Evolutionary conservation across 2,329 filamentous ascomycete species (phyloP), one percentile per base, ranked within the genome.

Genomic region (Celoporthe dispersa): DNA sequence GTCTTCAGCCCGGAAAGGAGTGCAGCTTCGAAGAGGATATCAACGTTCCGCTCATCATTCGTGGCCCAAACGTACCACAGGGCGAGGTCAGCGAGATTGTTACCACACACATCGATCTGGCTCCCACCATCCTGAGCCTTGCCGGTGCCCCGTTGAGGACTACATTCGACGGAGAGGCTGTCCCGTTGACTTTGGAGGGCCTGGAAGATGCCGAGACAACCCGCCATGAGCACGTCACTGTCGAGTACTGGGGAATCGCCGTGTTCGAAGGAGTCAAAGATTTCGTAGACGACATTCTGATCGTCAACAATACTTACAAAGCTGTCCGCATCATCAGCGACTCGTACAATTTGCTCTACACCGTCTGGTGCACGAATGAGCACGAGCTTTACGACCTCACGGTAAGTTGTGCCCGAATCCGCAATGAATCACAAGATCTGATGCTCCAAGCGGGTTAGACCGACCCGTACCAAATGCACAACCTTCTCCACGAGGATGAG

Each of bases 311-410:
- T 22, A 89, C 86, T 0, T 89, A 88, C 79, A 89, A 89, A 74
- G 82, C 80, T 0, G 73, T 88, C 4, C 82, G 87, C 9, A 75
- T 89, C 4, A 79, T 87, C 2, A 79, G 82, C 0, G 75, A 84
- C 1, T 78, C 79, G 2, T 90, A 90, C 74, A 86, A 84, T 73
- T 74, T 91, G 6, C 86, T 87, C 70, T 91, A 91, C 75, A 85
- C 87, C 0, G 86, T 90, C 0, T 91, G 89, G 88, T 91, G 90
- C 73, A 89, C 80, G 11, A 87, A 88, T 60, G 88, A 90, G 72
- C 85, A 87, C 67, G 88, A 91, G 74, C 82, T 90, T 0, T 92
- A 90, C 75, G 83, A 91, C 71, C 75, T 90, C 61, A 84, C 81
- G 74, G 87, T 85, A 22, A 60, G 57, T 60, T 25, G 57, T 3